Evolutionary conservation across 192 early-diverging fungal species (phyloP).

Genomic region (Endogone sp.): DNA sequence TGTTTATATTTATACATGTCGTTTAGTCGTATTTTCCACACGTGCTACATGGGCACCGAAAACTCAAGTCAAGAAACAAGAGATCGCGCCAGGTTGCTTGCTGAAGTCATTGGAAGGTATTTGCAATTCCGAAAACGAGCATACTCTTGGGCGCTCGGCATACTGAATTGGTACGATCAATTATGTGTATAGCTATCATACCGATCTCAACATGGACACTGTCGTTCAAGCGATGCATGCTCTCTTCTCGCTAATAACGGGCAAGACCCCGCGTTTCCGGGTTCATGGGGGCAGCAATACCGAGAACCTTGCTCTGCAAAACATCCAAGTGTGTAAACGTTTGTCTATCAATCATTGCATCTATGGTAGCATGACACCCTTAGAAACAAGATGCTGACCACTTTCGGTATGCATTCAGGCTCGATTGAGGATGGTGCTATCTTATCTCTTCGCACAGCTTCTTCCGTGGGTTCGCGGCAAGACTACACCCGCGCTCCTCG

Average conservation of each 20-base stretch:
- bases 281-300: constrained; percentile 78
- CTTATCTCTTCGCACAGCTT: constrained; percentile 94
- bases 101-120: constrained; percentile 70
- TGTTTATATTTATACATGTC: constrained; percentile 5
- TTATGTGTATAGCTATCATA: constrained; percentile 70
- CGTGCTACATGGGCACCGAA: constrained; percentile 92
- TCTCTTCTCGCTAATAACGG: constrained; percentile 74
- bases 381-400: too few relatives aligned
- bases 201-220: constrained; percentile 85
- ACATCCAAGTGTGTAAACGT: constrained; percentile 66
- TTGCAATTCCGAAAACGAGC: constrained; percentile 1
- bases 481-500: constrained; percentile 66
- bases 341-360: neutral
- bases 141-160: neutral
- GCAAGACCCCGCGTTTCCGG: constrained; percentile 69
- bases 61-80: constrained; percentile 90
- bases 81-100: constrained; percentile 72
- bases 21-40: constrained; percentile 76
- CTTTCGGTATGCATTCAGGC: constrained; percentile 66
- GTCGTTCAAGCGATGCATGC: constrained; percentile 70
- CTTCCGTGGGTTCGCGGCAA: constrained; percentile 82
- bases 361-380: neutral
- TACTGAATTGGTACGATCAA: too few relatives aligned
- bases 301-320: constrained; percentile 96
- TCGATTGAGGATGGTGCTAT: constrained; percentile 89